Percentiles rank a stretch among this genome's conserved stretches.
These are phyloP conservation scores for Papiliotrema fonsecae DNA, from an alignment of 1,284 basidiomycete species.

Conservation along the genomic window DNA sequence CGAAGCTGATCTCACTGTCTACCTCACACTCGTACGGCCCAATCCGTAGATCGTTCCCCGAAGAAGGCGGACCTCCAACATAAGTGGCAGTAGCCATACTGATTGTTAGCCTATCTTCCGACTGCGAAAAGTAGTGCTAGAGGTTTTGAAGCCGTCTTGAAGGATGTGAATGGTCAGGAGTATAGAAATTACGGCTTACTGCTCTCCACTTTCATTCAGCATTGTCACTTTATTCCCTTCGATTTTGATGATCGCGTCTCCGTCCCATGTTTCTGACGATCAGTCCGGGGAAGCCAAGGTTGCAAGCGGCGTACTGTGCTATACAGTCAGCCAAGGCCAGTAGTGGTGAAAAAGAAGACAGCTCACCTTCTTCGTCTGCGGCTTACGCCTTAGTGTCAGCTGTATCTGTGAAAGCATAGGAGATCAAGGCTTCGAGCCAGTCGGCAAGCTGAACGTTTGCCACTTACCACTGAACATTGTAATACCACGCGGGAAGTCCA, in stretches of 20 bases:
- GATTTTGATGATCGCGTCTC: constrained; percentile 55
- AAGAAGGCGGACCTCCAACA: constrained; percentile 16
- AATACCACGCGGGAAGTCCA: constrained; percentile 22
- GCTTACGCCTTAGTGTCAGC: constrained; percentile 41
- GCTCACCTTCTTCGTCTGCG: constrained; percentile 45
- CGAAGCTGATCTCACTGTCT: constrained; percentile 22
- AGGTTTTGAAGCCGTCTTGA: too few species aligned
- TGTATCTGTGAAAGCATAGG: not conserved
- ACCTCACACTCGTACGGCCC: constrained; percentile 61
- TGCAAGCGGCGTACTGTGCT: constrained; percentile 41
- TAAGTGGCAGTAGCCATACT: constrained; percentile 33
- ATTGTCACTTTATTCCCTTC: constrained; percentile 52
- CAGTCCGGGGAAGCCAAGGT: not conserved
- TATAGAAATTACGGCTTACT: constrained; percentile 24
- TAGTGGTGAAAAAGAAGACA: not conserved
- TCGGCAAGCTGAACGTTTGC: not conserved
- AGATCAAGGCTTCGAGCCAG: not conserved
- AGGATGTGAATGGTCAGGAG: not conserved
- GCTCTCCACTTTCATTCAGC: constrained; percentile 49
- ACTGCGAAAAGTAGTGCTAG: too few species aligned
- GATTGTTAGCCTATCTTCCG: not conserved
- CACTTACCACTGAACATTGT: constrained; percentile 44
- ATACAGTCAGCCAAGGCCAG: not conserved
- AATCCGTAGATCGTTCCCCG: constrained; percentile 53
- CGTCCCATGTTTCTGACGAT: constrained; percentile 48